A percentile compares a stretch with the other conserved stretches of the same genome.
Evolutionary conservation across 2,329 filamentous ascomycete species (phyloP).

Genomic region (Cercospora nicotianae): DNA sequence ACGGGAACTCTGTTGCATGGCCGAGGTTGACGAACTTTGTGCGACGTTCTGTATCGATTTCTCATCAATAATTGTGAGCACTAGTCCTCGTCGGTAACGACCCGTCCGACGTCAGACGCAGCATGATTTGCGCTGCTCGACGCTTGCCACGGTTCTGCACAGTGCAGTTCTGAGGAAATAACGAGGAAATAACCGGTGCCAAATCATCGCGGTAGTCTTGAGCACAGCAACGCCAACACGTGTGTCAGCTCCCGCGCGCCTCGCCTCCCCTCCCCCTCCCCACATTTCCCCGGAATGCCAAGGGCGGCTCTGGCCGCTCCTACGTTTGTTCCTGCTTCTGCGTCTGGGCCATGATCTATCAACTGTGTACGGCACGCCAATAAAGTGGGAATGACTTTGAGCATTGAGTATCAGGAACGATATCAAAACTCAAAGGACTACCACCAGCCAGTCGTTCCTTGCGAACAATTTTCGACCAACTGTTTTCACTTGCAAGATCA

Average conservation of each 20-base stretch:
- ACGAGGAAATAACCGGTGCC: neutral
- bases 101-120: neutral
- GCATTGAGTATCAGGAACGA: neutral
- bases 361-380: neutral
- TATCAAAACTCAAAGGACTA: neutral
- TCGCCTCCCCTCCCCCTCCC: no score
- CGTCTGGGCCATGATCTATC: neutral
- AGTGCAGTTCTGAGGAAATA: neutral
- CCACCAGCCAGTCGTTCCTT: neutral
- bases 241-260: neutral
- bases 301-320: neutral
- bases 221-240: neutral
- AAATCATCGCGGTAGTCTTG: neutral
- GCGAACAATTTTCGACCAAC: neutral
- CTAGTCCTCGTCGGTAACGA: neutral
- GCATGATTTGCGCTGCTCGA: neutral
- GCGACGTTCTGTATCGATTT: neutral
- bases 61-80: neutral
- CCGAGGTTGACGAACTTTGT: slow-evolving; percentile 7
- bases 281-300: neutral
- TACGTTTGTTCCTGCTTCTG: neutral
- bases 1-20: neutral
- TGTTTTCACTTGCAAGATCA: neutral
- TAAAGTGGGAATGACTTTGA: neutral
- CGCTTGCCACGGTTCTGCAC: neutral